Conservation (phyloP, 73 alveolate genomes). For the Stentor roeselii region DNA sequence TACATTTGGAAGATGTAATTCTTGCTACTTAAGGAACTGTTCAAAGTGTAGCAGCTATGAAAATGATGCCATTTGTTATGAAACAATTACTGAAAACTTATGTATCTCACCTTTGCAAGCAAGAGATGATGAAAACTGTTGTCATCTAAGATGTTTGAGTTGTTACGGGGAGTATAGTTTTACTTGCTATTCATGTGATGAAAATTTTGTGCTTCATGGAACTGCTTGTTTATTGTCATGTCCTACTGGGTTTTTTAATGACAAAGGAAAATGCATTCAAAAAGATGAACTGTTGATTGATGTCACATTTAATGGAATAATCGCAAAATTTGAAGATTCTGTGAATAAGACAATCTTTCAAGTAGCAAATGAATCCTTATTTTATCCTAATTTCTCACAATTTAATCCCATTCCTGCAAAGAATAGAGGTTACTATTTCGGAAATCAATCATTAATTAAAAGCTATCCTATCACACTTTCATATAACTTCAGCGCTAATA, state of each 20-base stretch:
- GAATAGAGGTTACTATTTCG: not conserved
- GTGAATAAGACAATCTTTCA: not conserved
- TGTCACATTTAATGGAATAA: not conserved
- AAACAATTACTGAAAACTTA: too few relatives aligned
- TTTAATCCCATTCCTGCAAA: not conserved
- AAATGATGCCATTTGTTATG: too few relatives aligned
- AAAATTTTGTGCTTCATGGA: not conserved
- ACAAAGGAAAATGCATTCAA: not conserved
- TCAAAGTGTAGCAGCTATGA: too few relatives aligned
- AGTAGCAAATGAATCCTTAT: not conserved
- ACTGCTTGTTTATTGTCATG: not conserved
- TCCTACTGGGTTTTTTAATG: not conserved
- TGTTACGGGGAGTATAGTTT: not conserved
- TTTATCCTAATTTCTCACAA: not conserved
- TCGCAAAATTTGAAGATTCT: not conserved
- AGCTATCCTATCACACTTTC: not conserved
- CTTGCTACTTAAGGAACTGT: too few relatives aligned
- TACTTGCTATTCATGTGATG: not conserved
- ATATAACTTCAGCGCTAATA: too few relatives aligned
- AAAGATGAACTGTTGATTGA: not conserved
- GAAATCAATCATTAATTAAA: not conserved
- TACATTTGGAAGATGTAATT: not conserved
- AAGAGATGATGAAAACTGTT: not conserved
- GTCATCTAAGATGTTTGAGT: not conserved
- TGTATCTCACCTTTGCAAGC: not conserved